These are phyloP conservation scores for Meira nashicola DNA, from an alignment of 1,284 basidiomycete species.

Conservation along the genomic window DNA sequence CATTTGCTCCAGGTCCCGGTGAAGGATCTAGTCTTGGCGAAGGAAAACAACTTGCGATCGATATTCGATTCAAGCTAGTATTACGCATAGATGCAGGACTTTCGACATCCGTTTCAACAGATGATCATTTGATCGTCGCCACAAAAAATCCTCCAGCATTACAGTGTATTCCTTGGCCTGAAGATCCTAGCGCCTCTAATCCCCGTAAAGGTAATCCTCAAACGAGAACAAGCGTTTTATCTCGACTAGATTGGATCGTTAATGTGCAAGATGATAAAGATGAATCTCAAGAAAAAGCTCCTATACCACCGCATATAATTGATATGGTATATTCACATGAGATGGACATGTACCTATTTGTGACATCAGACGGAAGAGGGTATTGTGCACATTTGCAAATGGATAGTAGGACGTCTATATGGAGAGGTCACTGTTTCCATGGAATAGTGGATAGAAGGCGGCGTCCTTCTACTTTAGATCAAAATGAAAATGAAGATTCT, in stretches of 20 bases:
- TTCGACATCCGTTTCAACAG: conserved; percentile 22
- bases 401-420: conserved; percentile 19
- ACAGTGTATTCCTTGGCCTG: conserved; percentile 49
- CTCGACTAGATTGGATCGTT: conserved; percentile 25
- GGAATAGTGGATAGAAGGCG: conserved; percentile 16
- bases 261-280: neutral
- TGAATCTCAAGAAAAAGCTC: neutral
- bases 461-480: conserved; percentile 11
- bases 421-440: conserved; percentile 36
- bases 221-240: conserved; percentile 30
- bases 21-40: conserved; percentile 22
- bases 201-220: conserved; percentile 21
- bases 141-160: conserved; percentile 41
- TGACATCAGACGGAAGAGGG: conserved; percentile 39
- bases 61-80: conserved; percentile 40
- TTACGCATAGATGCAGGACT: conserved; percentile 46
- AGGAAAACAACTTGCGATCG: conserved; percentile 9
- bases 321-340: conserved; percentile 34
- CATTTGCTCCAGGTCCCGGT: conserved; percentile 38
- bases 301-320: neutral
- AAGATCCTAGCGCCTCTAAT: conserved; percentile 19
- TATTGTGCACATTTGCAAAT: conserved; percentile 31
- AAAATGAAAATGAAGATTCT: neutral
- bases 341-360: conserved; percentile 45
- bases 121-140: conserved; percentile 41